phyloP scores from a whole-genome alignment of 2,329 filamentous ascomycete species.

The Pseudogymnoascus sp. region DNA sequence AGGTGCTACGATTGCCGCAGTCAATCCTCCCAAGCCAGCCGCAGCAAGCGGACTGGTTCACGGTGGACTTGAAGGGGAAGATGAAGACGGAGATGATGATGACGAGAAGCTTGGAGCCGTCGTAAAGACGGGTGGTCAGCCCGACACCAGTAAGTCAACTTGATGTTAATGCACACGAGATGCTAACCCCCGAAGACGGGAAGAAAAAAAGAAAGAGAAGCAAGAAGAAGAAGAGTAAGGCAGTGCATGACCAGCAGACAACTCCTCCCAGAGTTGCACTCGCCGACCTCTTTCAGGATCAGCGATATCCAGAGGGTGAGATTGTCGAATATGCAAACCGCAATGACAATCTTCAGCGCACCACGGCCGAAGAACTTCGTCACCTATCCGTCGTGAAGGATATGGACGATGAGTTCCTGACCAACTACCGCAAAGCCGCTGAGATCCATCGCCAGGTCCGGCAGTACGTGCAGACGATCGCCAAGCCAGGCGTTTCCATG shows the following conservation, averaged over 20 bases:
- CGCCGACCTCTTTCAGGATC: conserved; percentile 62
- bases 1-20: background rate
- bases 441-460: conserved; percentile 49
- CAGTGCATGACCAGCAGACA: conserved; percentile 51
- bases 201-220: conserved; percentile 79
- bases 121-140: background rate
- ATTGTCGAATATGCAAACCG: conserved; percentile 57
- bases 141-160: conserved; percentile 9
- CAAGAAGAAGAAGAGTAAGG: conserved; percentile 62
- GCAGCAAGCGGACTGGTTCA: background rate
- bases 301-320: conserved; percentile 65
- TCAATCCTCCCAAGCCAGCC: conserved; percentile 1
- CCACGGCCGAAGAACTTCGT: conserved; percentile 72
- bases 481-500: conserved; percentile 42
- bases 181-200: conserved; percentile 12
- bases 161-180: conserved; percentile 35
- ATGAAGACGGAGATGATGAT: conserved; percentile 22
- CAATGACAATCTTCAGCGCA: conserved; percentile 66
- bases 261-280: conserved; percentile 67
- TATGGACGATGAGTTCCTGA: conserved; percentile 35
- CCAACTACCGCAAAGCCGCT: conserved; percentile 47
- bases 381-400: conserved; percentile 71
- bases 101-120: background rate
- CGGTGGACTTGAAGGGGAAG: background rate
- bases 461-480: conserved; percentile 38